phyloP scores from a whole-genome alignment of 371 early-diverging fungal species.

The Mortierella polycephala region DNA sequence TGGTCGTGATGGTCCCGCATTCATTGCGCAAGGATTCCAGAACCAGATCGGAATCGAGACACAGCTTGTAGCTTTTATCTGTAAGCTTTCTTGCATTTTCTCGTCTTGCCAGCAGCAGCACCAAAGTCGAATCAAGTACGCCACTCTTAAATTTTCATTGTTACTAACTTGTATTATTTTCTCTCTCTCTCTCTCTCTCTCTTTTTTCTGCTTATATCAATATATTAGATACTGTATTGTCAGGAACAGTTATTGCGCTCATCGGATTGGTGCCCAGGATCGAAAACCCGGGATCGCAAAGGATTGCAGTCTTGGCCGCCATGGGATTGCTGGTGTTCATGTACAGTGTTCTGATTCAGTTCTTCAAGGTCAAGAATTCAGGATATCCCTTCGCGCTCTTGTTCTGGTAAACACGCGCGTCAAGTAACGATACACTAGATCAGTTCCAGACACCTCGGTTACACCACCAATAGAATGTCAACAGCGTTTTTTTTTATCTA shows the following conservation, averaged over 20 bases:
- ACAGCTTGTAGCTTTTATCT: constrained; percentile 79
- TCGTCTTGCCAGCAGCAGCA: not conserved
- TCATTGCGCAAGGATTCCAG: constrained; percentile 79
- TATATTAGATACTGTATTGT: constrained; percentile 32
- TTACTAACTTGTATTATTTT: not conserved
- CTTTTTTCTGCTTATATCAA: too few relatives aligned
- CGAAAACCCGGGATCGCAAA: constrained; percentile 56
- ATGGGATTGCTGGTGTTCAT: constrained; percentile 63
- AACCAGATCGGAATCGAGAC: constrained; percentile 83
- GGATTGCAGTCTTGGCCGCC: constrained; percentile 65
- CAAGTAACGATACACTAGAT: too few relatives aligned
- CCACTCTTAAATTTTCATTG: not conserved
- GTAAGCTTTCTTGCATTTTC: constrained; percentile 61
- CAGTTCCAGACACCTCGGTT: too few relatives aligned
- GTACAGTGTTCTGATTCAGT: constrained; percentile 71
- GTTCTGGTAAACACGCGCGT: constrained; percentile 44
- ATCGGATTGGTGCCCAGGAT: constrained; percentile 57
- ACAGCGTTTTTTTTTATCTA: too few relatives aligned
- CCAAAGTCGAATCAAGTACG: not conserved
- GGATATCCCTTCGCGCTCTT: constrained; percentile 82
- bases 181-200: not conserved
- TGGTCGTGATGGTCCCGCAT: constrained; percentile 68
- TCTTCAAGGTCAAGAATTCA: constrained; percentile 80
- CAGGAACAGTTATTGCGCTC: constrained; percentile 31
- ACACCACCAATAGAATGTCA: too few relatives aligned